phyloP scores from a whole-genome alignment of 1,284 basidiomycete species.

The Hemileccinum hortonii region DNA sequence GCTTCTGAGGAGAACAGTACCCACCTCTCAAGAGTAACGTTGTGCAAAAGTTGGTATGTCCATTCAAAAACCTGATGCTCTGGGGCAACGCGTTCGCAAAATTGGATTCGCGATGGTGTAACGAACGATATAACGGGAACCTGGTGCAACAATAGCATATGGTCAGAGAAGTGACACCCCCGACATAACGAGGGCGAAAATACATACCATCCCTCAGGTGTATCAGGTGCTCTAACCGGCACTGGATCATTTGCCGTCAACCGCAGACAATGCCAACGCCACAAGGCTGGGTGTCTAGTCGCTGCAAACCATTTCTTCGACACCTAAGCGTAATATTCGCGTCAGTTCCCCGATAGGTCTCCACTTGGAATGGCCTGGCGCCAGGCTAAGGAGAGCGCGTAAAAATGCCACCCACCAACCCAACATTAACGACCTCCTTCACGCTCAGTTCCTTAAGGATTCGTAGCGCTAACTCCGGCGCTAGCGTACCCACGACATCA shows the following conservation, averaged over 20 bases:
- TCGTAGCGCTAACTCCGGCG: conserved; percentile 63
- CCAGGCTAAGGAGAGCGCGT: background rate
- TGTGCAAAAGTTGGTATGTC: conserved; percentile 88
- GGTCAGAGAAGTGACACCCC: background rate
- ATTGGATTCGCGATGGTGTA: conserved; percentile 86
- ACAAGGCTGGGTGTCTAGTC: conserved; percentile 70
- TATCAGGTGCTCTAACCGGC: conserved; percentile 58
- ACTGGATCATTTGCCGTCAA: conserved; percentile 76
- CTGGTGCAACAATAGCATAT: conserved; percentile 33
- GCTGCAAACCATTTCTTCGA: conserved; percentile 74
- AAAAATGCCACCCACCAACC: conserved; percentile 42
- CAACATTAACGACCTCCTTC: conserved; percentile 60
- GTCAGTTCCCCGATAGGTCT: conserved; percentile 13
- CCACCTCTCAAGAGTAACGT: conserved; percentile 71
- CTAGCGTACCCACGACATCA: conserved; percentile 75
- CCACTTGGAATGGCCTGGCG: background rate
- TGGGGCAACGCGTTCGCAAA: conserved; percentile 78
- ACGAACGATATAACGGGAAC: conserved; percentile 75
- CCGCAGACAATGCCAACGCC: conserved; percentile 73
- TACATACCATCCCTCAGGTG: conserved; percentile 69
- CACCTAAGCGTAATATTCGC: conserved; percentile 44
- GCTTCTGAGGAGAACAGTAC: conserved; percentile 8
- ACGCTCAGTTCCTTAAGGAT: conserved; percentile 69
- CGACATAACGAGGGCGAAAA: background rate
- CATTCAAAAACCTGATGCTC: conserved; percentile 71